phyloP scores from a whole-genome alignment of 306 rosid species.

The Lathyrus tuberosus region DNA sequence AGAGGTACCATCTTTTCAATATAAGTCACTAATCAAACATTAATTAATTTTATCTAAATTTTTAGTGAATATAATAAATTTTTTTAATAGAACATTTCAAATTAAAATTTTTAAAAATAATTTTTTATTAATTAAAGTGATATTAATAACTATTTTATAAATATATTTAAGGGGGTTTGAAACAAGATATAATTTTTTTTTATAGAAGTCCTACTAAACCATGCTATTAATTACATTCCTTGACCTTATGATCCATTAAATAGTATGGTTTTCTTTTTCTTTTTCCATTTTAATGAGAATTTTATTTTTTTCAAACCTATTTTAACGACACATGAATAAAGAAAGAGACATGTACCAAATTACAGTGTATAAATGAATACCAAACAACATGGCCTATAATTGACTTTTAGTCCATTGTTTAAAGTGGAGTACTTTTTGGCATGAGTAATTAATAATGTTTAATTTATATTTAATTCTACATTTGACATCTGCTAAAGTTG shows the following conservation, averaged over 20 bases:
- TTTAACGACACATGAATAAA: not conserved
- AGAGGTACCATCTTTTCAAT: slow-evolving; percentile 18
- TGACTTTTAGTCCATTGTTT: not conserved
- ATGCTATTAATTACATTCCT: not conserved
- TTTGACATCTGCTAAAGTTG: too few relatives aligned
- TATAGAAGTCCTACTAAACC: not conserved
- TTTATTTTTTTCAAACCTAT: not conserved
- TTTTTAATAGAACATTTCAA: not conserved
- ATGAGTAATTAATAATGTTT: too few relatives aligned
- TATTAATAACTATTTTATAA: too few relatives aligned
- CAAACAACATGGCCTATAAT: slow-evolving; percentile 22
- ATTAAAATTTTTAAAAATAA: not conserved
- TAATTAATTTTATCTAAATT: not conserved
- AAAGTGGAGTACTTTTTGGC: not conserved
- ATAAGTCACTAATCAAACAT: not conserved
- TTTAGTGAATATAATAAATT: not conserved
- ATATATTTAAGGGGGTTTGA: too few relatives aligned
- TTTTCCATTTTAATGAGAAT: slow-evolving; percentile 3
- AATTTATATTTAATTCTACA: too few relatives aligned
- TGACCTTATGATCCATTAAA: not conserved
- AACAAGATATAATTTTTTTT: too few relatives aligned
- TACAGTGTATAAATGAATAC: slow-evolving; percentile 10
- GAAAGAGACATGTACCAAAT: slow-evolving; percentile 26
- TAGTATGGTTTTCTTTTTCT: not conserved
- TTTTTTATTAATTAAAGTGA: not conserved